These are phyloP conservation scores for Aspergillus ruber DNA, from an alignment of 2,329 filamentous ascomycete genomes.

Conservation along the genomic window DNA sequence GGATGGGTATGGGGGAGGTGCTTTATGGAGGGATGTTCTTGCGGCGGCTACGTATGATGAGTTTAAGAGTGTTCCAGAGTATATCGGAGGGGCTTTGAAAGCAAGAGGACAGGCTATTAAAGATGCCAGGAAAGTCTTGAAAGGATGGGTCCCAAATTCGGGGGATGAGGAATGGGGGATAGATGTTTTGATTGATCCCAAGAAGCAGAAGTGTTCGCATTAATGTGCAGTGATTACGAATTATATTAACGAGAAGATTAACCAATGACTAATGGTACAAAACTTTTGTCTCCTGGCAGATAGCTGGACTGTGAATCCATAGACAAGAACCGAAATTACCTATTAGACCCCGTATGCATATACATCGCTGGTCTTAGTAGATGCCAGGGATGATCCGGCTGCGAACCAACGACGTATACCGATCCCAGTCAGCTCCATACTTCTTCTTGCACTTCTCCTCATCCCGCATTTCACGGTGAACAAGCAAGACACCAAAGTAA, in stretches of 20 bases:
- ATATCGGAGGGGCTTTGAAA: constrained; percentile 2
- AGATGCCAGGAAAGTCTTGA: constrained; percentile 27
- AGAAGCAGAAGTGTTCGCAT: constrained; percentile 19
- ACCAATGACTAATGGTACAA: background rate
- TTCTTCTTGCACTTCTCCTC: constrained; percentile 87
- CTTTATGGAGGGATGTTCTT: background rate
- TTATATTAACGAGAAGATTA: background rate
- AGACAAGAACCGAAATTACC: too few species aligned
- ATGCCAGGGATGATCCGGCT: constrained; percentile 79
- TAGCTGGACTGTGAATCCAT: background rate
- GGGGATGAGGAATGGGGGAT: constrained; percentile 35
- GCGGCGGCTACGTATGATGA: constrained; percentile 21
- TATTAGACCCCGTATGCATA: too few species aligned
- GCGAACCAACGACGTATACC: constrained; percentile 74
- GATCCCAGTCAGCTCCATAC: constrained; percentile 88
- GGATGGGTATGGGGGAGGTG: background rate
- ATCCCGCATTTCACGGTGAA: constrained; percentile 81
- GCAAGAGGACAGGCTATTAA: constrained; percentile 21
- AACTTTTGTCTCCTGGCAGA: background rate
- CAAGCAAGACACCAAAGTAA: constrained; percentile 80
- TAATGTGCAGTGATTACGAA: constrained; percentile 1
- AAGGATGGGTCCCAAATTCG: constrained; percentile 32
- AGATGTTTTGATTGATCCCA: constrained; percentile 24
- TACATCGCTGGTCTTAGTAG: too few species aligned
- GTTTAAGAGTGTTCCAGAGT: constrained; percentile 19